Conservation (phyloP, 148 eudicot genomes). For the Camellia granthamiana region DNA sequence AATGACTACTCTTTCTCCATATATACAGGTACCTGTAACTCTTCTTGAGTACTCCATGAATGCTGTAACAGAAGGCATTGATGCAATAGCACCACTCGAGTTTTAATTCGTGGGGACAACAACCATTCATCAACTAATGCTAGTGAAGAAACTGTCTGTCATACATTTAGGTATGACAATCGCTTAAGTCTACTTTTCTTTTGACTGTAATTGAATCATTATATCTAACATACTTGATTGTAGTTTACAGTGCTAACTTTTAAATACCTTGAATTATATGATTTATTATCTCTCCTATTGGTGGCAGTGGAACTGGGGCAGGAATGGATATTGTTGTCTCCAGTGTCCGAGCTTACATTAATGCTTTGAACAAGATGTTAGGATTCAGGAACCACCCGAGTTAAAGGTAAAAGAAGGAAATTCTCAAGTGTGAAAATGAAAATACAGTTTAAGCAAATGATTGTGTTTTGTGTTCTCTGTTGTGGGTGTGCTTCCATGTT, state of each 20-base stretch:
- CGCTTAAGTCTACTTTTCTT: not conserved
- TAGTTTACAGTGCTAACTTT: no score
- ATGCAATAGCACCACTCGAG: conserved; percentile 88
- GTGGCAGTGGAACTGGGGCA: conserved; percentile 82
- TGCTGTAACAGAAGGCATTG: conserved; percentile 87
- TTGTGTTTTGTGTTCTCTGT: not conserved
- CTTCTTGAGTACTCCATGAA: conserved; percentile 77
- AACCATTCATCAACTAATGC: conserved; percentile 57
- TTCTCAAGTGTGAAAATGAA: conserved; percentile 28
- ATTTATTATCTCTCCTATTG: not conserved
- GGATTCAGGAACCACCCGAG: conserved; percentile 44
- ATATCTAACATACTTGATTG: no score
- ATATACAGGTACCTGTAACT: conserved; percentile 70
- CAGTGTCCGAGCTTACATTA: conserved; percentile 83
- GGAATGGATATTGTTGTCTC: conserved; percentile 91
- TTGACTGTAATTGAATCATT: not conserved
- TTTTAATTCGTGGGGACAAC: conserved; percentile 59
- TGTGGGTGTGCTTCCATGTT: not conserved
- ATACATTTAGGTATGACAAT: conserved; percentile 62
- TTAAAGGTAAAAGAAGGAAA: conserved; percentile 19
- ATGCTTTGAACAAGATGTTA: conserved; percentile 87
- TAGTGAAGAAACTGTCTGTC: conserved; percentile 48
- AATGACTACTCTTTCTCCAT: conserved; percentile 15
- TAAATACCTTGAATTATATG: not conserved
- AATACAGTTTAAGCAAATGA: not conserved